Evolutionary conservation across 2,329 filamentous ascomycete genomes (phyloP), one percentile per base, ranked within the genome.

Genomic region (Botrytis medusae): DNA sequence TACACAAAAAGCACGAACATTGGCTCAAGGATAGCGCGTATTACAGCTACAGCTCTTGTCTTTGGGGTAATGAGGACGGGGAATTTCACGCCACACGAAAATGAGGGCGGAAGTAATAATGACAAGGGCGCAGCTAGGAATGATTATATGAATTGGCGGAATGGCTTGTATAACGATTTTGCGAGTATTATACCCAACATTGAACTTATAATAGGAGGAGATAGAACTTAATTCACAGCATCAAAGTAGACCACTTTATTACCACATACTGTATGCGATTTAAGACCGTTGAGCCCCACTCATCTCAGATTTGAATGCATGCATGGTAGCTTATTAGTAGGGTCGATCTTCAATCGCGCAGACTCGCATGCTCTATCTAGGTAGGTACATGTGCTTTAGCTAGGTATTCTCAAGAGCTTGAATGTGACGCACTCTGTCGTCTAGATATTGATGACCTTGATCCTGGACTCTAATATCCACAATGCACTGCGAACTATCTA

Each of bases 1-100:
- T 76, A 75, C 68, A 75, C 72, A 69, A 72, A 70, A 64, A 74
- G 72, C 70, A 76, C 71, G 72, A 73, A 70, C 72, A 74, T 74
- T 72, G 63, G 54, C 73, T 51, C 16, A 73, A 59, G 63, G 63
- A 72, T 69, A 69, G 60, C 51, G 64, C 61, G 59, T 44, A 57
- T 71, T 48, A 51, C 64, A 63, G 71, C 71, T 62, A 63, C 40
- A 72, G 71, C 40, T 69, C 57, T 48, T 72, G 51, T 67, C 51
- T 46, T 51, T 29, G 64, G 54, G 22, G 37, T 42, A 68, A 59
- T 69, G 48, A 46, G 48, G 40, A 60, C 54, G 46, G 48, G 54
- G 40, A 29, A 69, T 69, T n/a, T 54, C 51, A 69, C 63, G 42
- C 63, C n/a, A 68, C 40, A 44, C 22, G 18, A 65, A 51, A 42